phyloP scores from a whole-genome alignment of 768 basidiomycete species.

The Leccinum boreale region DNA sequence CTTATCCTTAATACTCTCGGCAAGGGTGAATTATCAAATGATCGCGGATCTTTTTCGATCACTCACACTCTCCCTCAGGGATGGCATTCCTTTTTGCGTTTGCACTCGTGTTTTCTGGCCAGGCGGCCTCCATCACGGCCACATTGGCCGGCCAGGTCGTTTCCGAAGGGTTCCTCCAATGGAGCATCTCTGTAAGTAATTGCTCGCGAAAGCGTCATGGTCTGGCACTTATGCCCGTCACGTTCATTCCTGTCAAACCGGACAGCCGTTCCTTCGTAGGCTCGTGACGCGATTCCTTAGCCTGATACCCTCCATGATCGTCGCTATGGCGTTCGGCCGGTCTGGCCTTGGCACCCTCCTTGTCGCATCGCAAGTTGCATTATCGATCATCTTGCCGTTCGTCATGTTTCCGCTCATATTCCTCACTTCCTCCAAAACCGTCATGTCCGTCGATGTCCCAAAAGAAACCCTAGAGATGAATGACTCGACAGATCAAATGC shows the following conservation, averaged over 20 bases:
- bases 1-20: conserved; percentile 41
- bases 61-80: conserved; percentile 1
- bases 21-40: conserved; percentile 23
- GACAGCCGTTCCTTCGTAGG: conserved; percentile 36
- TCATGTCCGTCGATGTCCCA: conserved; percentile 22
- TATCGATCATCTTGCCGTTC: conserved; percentile 46
- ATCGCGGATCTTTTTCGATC: neutral
- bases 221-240: neutral
- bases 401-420: conserved; percentile 43
- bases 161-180: conserved; percentile 47
- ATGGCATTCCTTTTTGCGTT: conserved; percentile 44
- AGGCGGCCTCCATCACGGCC: conserved; percentile 48
- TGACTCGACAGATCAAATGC: neutral
- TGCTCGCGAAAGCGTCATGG: neutral
- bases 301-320: conserved; percentile 42
- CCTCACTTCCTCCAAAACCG: conserved; percentile 34
- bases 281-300: conserved; percentile 43
- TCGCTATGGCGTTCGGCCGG: conserved; percentile 43
- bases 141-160: conserved; percentile 49
- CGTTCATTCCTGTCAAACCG: neutral
- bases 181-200: conserved; percentile 37
- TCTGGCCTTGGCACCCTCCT: conserved; percentile 44
- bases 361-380: conserved; percentile 46
- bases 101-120: conserved; percentile 44
- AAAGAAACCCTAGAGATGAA: neutral